Percentiles rank a stretch among this genome's conserved stretches.
These are phyloP conservation scores for Hordeum pubiflorum DNA, from an alignment of 202 grass and related monocot species.

Conservation along the genomic window DNA sequence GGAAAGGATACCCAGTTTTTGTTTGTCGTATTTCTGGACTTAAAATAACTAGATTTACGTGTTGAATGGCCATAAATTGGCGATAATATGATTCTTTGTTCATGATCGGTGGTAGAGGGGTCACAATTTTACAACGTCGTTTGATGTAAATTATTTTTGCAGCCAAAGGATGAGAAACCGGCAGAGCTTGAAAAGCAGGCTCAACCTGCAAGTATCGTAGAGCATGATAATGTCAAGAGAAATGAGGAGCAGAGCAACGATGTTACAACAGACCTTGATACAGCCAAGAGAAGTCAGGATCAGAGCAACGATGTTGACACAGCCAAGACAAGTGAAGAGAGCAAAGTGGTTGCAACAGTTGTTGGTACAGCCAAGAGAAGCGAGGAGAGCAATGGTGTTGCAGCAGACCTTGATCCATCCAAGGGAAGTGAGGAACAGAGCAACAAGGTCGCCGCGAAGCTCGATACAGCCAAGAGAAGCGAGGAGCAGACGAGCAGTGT, in stretches of 20 bases:
- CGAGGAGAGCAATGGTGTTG: not conserved
- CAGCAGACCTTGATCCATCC: not conserved
- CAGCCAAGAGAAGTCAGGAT: conserved; percentile 21
- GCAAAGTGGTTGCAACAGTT: not conserved
- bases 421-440: conserved; percentile 17
- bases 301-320: not conserved
- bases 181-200: conserved; percentile 24
- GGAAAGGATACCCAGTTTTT: not conserved
- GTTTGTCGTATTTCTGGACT: conserved; percentile 2
- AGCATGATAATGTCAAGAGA: conserved; percentile 20
- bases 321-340: conserved; percentile 27
- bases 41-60: not conserved
- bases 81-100: no score
- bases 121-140: no score
- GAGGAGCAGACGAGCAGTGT: conserved; percentile 17
- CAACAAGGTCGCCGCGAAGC: not conserved
- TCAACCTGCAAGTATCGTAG: conserved; percentile 1
- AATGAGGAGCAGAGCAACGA: conserved; percentile 30
- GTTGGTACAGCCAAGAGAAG: conserved; percentile 13
- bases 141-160: conserved; percentile 16
- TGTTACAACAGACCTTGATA: conserved; percentile 1
- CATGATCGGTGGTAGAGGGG: no score
- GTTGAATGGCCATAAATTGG: conserved; percentile 8
- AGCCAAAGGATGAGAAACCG: conserved; percentile 38
- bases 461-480: conserved; percentile 14